Evolutionary conservation across 2,329 filamentous ascomycete genomes (phyloP).

Genomic region (Biscogniauxia mediterranea): DNA sequence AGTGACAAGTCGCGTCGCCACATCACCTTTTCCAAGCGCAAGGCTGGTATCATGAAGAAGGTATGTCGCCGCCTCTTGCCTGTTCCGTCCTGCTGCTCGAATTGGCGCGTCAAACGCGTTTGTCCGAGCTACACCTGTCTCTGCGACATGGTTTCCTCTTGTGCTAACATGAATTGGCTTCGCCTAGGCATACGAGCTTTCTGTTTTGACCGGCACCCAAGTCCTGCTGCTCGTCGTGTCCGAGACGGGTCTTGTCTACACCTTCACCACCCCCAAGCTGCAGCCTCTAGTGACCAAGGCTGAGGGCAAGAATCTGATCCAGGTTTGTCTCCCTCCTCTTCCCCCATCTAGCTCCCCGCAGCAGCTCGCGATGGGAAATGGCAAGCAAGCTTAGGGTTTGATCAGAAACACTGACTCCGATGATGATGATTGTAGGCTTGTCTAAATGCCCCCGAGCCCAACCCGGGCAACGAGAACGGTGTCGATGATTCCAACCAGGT

Average conservation of each 20-base stretch:
- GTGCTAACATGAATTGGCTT: slow-evolving; percentile 22
- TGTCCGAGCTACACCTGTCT: not conserved
- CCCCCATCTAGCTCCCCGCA: not conserved
- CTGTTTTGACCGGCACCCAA: slow-evolving; percentile 95
- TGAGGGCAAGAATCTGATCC: slow-evolving; percentile 98
- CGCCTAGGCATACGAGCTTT: slow-evolving; percentile 87
- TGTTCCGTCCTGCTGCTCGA: slow-evolving; percentile 11
- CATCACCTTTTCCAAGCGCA: slow-evolving; percentile 99
- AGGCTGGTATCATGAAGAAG: slow-evolving; percentile 99
- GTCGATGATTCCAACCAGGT: slow-evolving; percentile 74
- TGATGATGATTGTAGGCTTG: slow-evolving; percentile 66
- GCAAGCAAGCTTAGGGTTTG: not conserved
- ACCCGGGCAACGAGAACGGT: slow-evolving; percentile 76
- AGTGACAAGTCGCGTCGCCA: slow-evolving; percentile 99
- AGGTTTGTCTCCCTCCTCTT: slow-evolving; percentile 56
- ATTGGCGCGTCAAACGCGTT: slow-evolving; percentile 17
- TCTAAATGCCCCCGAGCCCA: slow-evolving; percentile 90
- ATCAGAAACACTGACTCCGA: slow-evolving; percentile 32
- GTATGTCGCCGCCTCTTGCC: slow-evolving; percentile 50
- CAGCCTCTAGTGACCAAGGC: slow-evolving; percentile 97
- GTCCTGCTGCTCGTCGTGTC: slow-evolving; percentile 95
- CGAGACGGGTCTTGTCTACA: slow-evolving; percentile 95
- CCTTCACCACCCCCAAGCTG: slow-evolving; percentile 96
- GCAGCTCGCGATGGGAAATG: not conserved
- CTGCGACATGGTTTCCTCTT: slow-evolving; percentile 8